Percentiles rank a stretch among this genome's conserved stretches.
phyloP scores from a whole-genome alignment of 2,329 filamentous ascomycete genomes.

The Lasiodiplodia theobromae region DNA sequence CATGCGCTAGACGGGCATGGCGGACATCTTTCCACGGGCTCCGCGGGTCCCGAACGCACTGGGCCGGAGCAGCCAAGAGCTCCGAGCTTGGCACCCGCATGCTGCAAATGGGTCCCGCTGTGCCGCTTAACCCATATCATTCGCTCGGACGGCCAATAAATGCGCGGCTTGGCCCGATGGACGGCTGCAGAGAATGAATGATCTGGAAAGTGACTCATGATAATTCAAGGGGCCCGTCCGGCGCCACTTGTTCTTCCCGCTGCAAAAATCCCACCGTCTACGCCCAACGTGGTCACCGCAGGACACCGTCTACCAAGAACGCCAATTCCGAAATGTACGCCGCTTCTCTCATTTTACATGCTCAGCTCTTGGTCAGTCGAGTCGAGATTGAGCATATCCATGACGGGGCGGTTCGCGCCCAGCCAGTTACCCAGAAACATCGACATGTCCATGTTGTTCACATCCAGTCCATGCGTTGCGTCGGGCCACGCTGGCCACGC shows the following conservation, averaged over 20 bases:
- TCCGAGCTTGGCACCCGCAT: neutral
- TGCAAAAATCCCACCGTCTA: neutral
- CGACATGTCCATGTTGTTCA: slow-evolving; percentile 20
- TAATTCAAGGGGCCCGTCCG: neutral
- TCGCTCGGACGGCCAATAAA: neutral
- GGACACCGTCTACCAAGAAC: neutral
- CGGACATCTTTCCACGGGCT: neutral
- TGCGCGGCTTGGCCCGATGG: neutral
- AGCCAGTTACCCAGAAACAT: slow-evolving; percentile 25
- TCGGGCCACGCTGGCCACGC: slow-evolving; percentile 13
- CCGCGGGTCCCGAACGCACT: slow-evolving; percentile 3
- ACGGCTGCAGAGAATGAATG: neutral
- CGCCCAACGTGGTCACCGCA: neutral
- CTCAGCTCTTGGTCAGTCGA: neutral
- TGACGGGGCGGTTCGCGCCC: slow-evolving; percentile 17
- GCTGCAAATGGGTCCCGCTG: neutral
- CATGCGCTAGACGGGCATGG: neutral
- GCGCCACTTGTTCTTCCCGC: neutral
- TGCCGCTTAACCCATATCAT: neutral
- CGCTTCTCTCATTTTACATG: neutral
- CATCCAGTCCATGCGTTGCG: neutral
- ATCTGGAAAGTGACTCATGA: neutral
- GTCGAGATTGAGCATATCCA: slow-evolving; percentile 24
- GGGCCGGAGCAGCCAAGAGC: slow-evolving; percentile 1
- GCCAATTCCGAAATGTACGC: too few species aligned